Evolutionary conservation across 2,329 filamentous ascomycete species (phyloP).

Genomic region (Verticillium klebahnii): DNA sequence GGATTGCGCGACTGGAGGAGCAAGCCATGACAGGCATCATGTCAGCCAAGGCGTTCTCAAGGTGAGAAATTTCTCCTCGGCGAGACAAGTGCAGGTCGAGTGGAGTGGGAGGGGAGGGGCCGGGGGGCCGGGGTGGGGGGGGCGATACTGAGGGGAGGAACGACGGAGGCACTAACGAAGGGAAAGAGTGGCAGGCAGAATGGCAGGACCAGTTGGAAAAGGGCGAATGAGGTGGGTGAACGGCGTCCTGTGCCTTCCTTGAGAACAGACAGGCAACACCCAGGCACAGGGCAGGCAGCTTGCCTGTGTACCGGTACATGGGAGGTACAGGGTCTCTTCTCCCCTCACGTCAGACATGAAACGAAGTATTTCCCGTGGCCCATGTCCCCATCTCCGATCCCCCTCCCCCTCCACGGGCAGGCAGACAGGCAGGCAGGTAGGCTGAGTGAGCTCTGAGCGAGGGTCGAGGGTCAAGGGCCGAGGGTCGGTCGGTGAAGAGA

Average conservation of each 20-base stretch:
- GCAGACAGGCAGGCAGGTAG: not conserved
- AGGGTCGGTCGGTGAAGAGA: not conserved
- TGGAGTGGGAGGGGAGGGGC: not conserved
- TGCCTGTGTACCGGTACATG: not conserved
- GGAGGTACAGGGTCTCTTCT: not conserved
- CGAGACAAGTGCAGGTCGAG: not conserved
- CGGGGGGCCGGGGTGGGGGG: no score
- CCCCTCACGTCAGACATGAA: not conserved
- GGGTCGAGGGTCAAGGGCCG: not conserved
- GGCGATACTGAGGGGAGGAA: not conserved
- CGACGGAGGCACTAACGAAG: not conserved
- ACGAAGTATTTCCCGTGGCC: not conserved
- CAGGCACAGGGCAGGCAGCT: not conserved
- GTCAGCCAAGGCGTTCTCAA: not conserved
- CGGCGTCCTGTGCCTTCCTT: not conserved
- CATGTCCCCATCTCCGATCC: not conserved
- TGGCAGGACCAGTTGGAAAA: not conserved
- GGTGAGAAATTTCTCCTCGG: not conserved
- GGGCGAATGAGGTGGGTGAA: not conserved
- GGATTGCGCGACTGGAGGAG: not conserved
- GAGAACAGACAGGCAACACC: not conserved
- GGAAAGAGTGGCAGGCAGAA: not conserved
- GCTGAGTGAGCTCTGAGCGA: not conserved
- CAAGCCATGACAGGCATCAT: not conserved
- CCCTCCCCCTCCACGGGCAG: not conserved